Evolutionary conservation across 2,329 filamentous ascomycete genomes (phyloP).

Genomic region (Hypoxylon sp.): DNA sequence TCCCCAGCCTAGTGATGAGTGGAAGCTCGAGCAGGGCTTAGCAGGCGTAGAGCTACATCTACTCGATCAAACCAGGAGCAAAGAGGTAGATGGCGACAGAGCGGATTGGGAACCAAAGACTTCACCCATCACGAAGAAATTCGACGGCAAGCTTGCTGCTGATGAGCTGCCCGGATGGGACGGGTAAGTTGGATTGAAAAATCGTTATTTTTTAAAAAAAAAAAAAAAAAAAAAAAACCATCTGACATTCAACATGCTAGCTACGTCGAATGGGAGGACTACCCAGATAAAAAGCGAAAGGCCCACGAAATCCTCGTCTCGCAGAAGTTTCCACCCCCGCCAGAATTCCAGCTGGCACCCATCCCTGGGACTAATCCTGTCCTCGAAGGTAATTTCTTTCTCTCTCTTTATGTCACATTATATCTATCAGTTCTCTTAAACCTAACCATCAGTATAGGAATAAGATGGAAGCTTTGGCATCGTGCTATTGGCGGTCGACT

Average conservation of each 20-base stretch:
- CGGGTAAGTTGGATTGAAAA: slow-evolving; percentile 26
- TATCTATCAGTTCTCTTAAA: too few species aligned
- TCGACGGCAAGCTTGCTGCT: slow-evolving; percentile 34
- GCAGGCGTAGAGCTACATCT: slow-evolving; percentile 35
- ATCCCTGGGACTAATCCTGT: slow-evolving; percentile 67
- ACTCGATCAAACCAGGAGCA: slow-evolving; percentile 35
- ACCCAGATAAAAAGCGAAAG: slow-evolving; percentile 71
- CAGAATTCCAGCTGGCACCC: slow-evolving; percentile 64
- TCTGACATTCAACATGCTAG: slow-evolving; percentile 41
- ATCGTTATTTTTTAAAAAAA: too few species aligned
- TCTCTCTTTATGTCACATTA: too few species aligned
- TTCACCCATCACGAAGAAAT: slow-evolving; percentile 4
- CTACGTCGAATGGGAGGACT: slow-evolving; percentile 75
- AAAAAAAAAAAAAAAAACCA: too few species aligned
- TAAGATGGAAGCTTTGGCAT: slow-evolving; percentile 67
- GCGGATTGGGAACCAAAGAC: slow-evolving; percentile 1
- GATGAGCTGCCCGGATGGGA: slow-evolving; percentile 38
- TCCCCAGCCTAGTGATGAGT: slow-evolving; percentile 36
- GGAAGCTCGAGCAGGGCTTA: slow-evolving; percentile 39
- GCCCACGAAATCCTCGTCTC: slow-evolving; percentile 63
- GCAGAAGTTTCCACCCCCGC: slow-evolving; percentile 59
- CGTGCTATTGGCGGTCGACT: slow-evolving; percentile 59
- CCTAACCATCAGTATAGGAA: slow-evolving; percentile 19
- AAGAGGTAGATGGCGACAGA: slow-evolving; percentile 1
- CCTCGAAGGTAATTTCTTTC: slow-evolving; percentile 54